phyloP scores from a whole-genome alignment of 148 eudicot genomes.

The Nepenthes gracilis region DNA sequence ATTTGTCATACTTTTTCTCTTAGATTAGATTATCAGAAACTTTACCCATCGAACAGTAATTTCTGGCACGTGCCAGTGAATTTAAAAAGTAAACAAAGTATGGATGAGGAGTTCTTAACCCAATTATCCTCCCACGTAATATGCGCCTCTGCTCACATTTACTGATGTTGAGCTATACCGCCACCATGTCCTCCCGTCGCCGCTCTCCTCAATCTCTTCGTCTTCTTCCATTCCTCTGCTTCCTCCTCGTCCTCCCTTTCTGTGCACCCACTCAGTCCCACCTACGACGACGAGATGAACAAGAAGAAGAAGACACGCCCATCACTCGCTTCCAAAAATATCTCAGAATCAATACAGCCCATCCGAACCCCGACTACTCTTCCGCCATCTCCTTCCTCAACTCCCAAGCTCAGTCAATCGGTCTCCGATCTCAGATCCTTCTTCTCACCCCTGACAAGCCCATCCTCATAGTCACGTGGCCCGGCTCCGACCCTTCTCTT shows the following conservation, averaged over 20 bases:
- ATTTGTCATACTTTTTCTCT: no score
- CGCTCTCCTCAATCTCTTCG: neutral
- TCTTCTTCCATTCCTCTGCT: slow-evolving; percentile 6
- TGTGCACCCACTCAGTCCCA: slow-evolving; percentile 5
- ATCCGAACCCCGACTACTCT: slow-evolving; percentile 70
- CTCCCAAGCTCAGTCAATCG: slow-evolving; percentile 35
- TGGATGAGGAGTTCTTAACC: no score
- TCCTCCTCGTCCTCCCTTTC: slow-evolving; percentile 13
- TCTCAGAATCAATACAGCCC: slow-evolving; percentile 82
- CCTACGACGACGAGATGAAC: neutral
- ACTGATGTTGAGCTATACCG: neutral
- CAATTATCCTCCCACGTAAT: no score
- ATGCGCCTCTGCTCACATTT: neutral
- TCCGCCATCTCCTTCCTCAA: slow-evolving; percentile 47
- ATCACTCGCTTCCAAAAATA: slow-evolving; percentile 52
- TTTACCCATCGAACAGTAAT: no score
- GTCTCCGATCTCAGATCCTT: slow-evolving; percentile 33
- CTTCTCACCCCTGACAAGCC: slow-evolving; percentile 44
- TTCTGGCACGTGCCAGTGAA: no score
- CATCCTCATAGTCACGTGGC: slow-evolving; percentile 60
- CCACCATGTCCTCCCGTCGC: neutral
- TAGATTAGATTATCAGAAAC: no score
- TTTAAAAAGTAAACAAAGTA: no score
- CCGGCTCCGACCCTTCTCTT: slow-evolving; percentile 59
- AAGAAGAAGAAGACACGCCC: slow-evolving; percentile 12